Evolutionary conservation across 164 flowering plant genomes (phyloP), one percentile per base, ranked within the genome.

Genomic region (Umbellularia californica): DNA sequence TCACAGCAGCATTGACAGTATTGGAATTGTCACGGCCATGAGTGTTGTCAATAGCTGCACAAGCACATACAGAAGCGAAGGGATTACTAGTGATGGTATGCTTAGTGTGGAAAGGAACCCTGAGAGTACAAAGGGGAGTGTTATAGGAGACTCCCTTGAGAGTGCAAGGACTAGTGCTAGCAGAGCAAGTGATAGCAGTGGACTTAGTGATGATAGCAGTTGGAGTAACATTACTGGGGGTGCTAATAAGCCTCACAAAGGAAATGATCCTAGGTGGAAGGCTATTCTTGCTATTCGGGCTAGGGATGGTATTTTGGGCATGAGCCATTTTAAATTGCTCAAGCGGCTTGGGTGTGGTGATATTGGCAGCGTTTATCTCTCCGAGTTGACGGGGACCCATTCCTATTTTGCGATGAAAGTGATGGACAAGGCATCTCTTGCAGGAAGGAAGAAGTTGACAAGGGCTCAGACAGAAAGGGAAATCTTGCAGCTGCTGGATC

Each of bases 181-280:
- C 64, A 84, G 97, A 76, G 97, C 97, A 51, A 94, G 98, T 81
- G 89, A 89, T 77, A 94, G 97, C 73, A 94, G 98, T 83, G 97
- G 96, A 50, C 91, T 94, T 64, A 94, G 98, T 76, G 98, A 94
- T 81, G 98, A 94, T 35, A 94, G 98, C 81, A 92, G 85, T 75
- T 92, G 98, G 98, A 94, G 98, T 79, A 90, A 89, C 72, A 72
- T 87, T 30, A 94, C 97, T 62, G 94, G 95, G 33, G 85, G 95
- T 81, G 95, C 95, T 63, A 91, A 89, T 79, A 94, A 94, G 83
- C 98, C 98, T 60, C 98, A 92, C 84, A 94, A 92, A 82, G 97
- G 97, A 74, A 94, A 94, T 82, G 98, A 94, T 82, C 97, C 98
- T 10, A 83, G 97, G 78, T 94, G 98, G 97, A 94, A 91, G 82